A percentile compares a stretch with the other conserved stretches of the same genome.
Evolutionary conservation across 345 rosid species (phyloP).

Genomic region (Orychophragmus violaceus): DNA sequence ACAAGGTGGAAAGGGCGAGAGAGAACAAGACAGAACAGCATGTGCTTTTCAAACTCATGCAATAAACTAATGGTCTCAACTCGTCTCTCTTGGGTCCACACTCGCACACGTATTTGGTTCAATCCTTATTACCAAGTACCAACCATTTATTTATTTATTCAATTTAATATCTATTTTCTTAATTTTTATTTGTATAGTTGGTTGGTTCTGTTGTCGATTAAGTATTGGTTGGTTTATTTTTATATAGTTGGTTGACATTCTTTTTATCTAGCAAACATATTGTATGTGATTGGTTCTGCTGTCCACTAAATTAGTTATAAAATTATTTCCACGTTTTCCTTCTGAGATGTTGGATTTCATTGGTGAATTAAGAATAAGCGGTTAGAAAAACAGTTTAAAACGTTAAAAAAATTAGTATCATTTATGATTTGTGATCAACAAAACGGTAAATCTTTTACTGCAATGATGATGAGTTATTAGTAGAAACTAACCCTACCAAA

Average conservation of each 20-base stretch:
- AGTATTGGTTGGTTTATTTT: background rate
- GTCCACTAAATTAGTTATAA: background rate
- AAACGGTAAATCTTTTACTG: too few species aligned
- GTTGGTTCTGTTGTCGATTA: background rate
- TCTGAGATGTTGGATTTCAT: background rate
- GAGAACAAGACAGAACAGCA: constrained; percentile 8
- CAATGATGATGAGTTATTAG: too few species aligned
- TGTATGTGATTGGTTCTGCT: background rate
- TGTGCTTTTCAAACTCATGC: constrained; percentile 29
- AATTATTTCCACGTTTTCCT: background rate
- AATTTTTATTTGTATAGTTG: background rate
- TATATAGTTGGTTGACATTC: constrained; percentile 10
- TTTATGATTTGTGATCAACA: too few species aligned
- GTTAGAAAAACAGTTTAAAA: too few species aligned
- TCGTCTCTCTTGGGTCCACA: constrained; percentile 20
- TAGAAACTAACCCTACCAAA: background rate
- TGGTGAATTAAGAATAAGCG: too few species aligned
- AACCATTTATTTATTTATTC: background rate
- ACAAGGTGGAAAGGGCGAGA: constrained; percentile 31
- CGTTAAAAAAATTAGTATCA: too few species aligned
- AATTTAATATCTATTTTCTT: background rate
- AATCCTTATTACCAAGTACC: constrained; percentile 2
- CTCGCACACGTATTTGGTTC: constrained; percentile 29
- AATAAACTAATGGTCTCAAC: constrained; percentile 25
- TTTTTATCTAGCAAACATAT: background rate